Evolutionary conservation across 257 asterid genomes (phyloP).

Genomic region (Eustoma russellianum): DNA sequence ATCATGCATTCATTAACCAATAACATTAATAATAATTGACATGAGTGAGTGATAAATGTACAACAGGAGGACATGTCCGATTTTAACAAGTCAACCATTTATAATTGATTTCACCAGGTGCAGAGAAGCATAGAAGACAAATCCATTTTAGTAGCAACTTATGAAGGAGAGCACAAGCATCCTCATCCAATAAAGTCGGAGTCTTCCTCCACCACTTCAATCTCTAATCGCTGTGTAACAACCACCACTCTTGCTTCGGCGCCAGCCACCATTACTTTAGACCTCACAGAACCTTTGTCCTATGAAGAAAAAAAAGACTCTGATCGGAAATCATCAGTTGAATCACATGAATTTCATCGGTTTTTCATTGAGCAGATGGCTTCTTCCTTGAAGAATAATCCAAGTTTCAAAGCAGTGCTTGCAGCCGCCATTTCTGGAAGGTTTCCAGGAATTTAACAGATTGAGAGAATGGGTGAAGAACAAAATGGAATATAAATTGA

Average conservation of each 20-base stretch:
- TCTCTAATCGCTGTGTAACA: conserved; percentile 16
- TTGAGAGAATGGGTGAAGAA: no score
- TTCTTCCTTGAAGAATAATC: conserved; percentile 78
- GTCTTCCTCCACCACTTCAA: neutral
- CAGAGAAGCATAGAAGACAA: conserved; percentile 77
- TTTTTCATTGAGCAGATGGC: conserved; percentile 88
- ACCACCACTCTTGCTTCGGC: conserved; percentile 2
- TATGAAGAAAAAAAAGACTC: conserved; percentile 14
- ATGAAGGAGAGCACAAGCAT: conserved; percentile 89
- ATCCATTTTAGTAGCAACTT: conserved; percentile 60
- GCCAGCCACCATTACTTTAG: conserved; percentile 45
- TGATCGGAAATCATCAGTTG: conserved; percentile 6
- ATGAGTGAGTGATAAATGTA: no score
- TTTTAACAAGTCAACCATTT: no score
- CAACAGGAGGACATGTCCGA: no score
- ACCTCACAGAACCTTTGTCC: conserved; percentile 29
- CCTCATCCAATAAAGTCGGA: conserved; percentile 45
- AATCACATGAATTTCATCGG: conserved; percentile 43
- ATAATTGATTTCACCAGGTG: conserved; percentile 30
- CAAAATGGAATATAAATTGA: no score
- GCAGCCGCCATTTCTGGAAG: conserved; percentile 97
- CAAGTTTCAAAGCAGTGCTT: conserved; percentile 74
- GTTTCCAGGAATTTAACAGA: conserved; percentile 25
- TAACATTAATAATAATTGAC: no score
- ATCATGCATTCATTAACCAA: no score